These are phyloP conservation scores for Isatis lusitanica DNA, from an alignment of 441 rosid genomes.

Conservation along the genomic window DNA sequence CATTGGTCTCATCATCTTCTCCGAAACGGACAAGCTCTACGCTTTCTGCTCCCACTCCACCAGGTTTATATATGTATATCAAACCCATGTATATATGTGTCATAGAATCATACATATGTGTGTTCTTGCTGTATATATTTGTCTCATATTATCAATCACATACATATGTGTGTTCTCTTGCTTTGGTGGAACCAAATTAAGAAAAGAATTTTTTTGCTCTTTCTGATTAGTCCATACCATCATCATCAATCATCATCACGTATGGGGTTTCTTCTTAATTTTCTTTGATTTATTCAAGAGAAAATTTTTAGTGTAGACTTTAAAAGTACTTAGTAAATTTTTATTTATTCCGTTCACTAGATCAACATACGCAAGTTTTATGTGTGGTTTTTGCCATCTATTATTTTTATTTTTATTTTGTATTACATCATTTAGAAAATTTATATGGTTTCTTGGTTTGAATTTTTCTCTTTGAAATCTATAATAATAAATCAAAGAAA, in stretches of 20 bases:
- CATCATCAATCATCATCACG: neutral
- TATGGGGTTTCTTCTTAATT: neutral
- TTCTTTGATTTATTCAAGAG: neutral
- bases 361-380: neutral
- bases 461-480: neutral
- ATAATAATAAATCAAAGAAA: neutral
- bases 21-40: conserved; percentile 45
- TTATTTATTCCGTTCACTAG: neutral
- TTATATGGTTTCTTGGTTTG: neutral
- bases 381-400: neutral
- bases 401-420: neutral
- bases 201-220: neutral
- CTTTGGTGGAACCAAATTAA: neutral
- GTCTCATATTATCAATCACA: neutral
- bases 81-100: neutral
- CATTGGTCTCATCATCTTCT: conserved; percentile 57
- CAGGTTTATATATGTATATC: neutral
- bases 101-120: neutral
- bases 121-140: neutral
- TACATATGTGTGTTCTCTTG: neutral
- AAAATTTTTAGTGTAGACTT: neutral
- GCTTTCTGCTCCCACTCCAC: conserved; percentile 35
- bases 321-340: neutral
- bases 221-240: neutral
- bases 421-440: neutral